phyloP scores from a whole-genome alignment of 2,329 filamentous ascomycete species.

The Apiospora hydei region DNA sequence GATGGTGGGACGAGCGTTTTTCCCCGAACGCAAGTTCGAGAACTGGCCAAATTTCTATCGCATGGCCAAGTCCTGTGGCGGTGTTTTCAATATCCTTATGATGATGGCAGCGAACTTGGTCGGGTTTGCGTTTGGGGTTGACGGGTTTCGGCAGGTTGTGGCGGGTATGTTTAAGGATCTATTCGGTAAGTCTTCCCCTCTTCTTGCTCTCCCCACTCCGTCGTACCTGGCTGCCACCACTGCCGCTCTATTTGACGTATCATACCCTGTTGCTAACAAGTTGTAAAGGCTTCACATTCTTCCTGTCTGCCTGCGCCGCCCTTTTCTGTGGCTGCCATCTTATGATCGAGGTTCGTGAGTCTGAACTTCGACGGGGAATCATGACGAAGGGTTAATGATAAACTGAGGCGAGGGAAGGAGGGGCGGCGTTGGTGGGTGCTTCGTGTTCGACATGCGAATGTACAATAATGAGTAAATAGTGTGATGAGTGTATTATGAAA shows the following conservation, averaged over 20 bases:
- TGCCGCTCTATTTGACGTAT: background rate
- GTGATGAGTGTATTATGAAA: background rate
- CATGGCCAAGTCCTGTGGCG: slow-evolving; percentile 75
- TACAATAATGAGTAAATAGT: background rate
- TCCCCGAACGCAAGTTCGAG: slow-evolving; percentile 78
- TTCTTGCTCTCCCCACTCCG: background rate
- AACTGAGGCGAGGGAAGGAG: background rate
- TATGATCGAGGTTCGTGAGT: slow-evolving; percentile 95
- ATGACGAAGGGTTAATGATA: slow-evolving; percentile 76
- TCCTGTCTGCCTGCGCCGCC: slow-evolving; percentile 67
- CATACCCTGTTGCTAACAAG: slow-evolving; percentile 19
- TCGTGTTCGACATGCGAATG: background rate
- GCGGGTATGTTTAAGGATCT: slow-evolving; percentile 78
- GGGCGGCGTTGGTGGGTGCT: background rate
- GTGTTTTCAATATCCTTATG: slow-evolving; percentile 85
- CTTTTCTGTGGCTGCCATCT: slow-evolving; percentile 17
- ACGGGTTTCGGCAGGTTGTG: slow-evolving; percentile 82
- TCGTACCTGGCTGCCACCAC: background rate
- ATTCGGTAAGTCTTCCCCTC: slow-evolving; percentile 59
- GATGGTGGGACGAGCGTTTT: slow-evolving; percentile 72
- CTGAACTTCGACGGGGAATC: slow-evolving; percentile 82
- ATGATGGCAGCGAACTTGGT: slow-evolving; percentile 97
- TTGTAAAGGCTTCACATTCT: slow-evolving; percentile 70
- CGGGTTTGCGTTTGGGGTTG: slow-evolving; percentile 90
- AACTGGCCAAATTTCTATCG: slow-evolving; percentile 75